These are phyloP conservation scores for Saxophila tyrrhenica DNA, from an alignment of 495 filamentous ascomycete species.

Conservation along the genomic window DNA sequence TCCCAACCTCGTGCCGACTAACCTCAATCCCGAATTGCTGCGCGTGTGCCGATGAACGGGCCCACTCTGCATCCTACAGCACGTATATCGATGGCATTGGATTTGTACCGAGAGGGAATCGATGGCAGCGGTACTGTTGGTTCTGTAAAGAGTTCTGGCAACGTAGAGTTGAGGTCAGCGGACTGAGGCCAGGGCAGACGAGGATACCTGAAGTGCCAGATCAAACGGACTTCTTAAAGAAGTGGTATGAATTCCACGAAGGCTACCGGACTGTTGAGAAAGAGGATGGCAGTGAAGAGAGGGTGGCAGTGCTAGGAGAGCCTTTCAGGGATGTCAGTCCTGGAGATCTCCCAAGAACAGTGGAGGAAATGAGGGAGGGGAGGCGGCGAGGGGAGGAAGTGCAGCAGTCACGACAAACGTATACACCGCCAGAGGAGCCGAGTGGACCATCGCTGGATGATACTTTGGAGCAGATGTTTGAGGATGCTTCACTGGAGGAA, in stretches of 20 bases:
- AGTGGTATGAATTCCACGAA: constrained; percentile 35
- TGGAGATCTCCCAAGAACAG: constrained; percentile 30
- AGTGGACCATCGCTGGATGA: constrained; percentile 25
- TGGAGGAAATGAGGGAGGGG: constrained; percentile 27
- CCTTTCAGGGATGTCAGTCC: constrained; percentile 31
- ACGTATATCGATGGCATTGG: constrained; percentile 37
- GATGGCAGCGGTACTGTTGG: constrained; percentile 39
- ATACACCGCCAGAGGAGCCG: constrained; percentile 9
- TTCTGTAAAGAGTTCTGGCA: constrained; percentile 39
- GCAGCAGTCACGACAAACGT: not conserved
- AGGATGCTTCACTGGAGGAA: constrained; percentile 19
- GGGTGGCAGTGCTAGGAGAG: constrained; percentile 32
- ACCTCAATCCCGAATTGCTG: constrained; percentile 33
- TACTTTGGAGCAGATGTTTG: constrained; percentile 25
- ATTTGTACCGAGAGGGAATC: constrained; percentile 31
- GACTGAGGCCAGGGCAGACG: constrained; percentile 23
- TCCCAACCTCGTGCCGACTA: constrained; percentile 34
- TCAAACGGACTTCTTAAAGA: constrained; percentile 31
- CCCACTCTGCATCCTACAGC: constrained; percentile 28
- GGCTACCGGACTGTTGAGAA: constrained; percentile 29
- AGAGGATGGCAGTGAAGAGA: constrained; percentile 29
- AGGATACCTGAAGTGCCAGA: constrained; percentile 32
- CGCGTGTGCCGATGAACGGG: constrained; percentile 33
- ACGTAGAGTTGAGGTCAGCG: constrained; percentile 25
- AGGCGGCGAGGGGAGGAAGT: constrained; percentile 5